phyloP scores from a whole-genome alignment of 2,329 filamentous ascomycete species.

The Amphichorda felina region DNA sequence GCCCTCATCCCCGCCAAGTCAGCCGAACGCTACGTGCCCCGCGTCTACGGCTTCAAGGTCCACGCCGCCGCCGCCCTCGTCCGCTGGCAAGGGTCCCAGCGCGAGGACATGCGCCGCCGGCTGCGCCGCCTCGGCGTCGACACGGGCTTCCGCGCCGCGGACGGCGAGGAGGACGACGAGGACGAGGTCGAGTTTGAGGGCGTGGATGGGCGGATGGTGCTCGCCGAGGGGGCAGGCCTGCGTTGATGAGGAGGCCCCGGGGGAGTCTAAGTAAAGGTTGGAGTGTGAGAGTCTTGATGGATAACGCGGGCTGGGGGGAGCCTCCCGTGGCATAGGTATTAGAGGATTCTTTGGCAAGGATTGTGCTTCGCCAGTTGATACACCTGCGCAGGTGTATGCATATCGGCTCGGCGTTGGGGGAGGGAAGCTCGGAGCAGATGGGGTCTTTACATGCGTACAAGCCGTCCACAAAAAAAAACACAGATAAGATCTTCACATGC shows the following conservation, averaged over 20 bases:
- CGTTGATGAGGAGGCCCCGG: neutral
- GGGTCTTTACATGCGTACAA: no score
- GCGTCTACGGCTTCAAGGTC: slow-evolving; percentile 91
- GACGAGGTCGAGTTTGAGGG: slow-evolving; percentile 30
- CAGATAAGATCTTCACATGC: no score
- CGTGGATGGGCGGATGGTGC: slow-evolving; percentile 12
- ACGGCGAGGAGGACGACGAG: slow-evolving; percentile 45
- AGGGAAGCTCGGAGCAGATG: no score
- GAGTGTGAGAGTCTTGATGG: no score
- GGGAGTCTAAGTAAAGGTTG: no score
- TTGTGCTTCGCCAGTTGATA: no score
- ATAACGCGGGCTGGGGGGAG: no score
- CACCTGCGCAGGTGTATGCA: no score
- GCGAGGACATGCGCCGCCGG: slow-evolving; percentile 72
- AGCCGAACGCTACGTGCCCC: slow-evolving; percentile 73
- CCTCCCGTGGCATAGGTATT: no score
- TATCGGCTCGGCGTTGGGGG: no score
- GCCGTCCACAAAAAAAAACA: no score
- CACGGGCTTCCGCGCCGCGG: slow-evolving; percentile 63
- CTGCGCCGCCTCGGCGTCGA: slow-evolving; percentile 63
- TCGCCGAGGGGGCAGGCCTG: neutral
- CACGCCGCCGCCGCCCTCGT: slow-evolving; percentile 80
- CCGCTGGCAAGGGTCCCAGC: slow-evolving; percentile 77
- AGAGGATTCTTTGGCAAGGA: no score
- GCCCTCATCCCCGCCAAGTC: slow-evolving; percentile 80